Percentiles rank a stretch among this genome's conserved stretches.
These are phyloP conservation scores for Mycena galericulata DNA, from an alignment of 768 basidiomycete genomes.

Conservation along the genomic window DNA sequence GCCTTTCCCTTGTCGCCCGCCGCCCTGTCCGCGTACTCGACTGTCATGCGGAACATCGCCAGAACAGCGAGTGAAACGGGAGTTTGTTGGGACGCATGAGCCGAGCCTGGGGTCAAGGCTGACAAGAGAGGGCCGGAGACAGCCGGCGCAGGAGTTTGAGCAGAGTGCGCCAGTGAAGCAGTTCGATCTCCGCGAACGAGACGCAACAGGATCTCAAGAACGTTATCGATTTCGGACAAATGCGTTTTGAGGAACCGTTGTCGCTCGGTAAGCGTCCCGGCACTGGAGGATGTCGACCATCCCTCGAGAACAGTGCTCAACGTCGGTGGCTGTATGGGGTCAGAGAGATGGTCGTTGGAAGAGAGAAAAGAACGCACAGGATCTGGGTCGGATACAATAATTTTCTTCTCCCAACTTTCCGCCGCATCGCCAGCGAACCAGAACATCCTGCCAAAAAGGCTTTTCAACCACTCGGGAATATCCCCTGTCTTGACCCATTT, in stretches of 20 bases:
- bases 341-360: constrained; percentile 9
- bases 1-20: constrained; percentile 72
- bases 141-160: constrained; percentile 68
- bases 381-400: constrained; percentile 93
- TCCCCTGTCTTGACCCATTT: constrained; percentile 98
- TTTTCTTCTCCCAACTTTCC: constrained; percentile 96
- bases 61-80: constrained; percentile 94
- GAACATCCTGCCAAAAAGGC: constrained; percentile 89
- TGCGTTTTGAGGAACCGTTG: constrained; percentile 92
- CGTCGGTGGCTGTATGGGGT: constrained; percentile 78
- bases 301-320: constrained; percentile 91
- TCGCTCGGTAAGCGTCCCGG: constrained; percentile 80
- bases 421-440: constrained; percentile 86
- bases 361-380: constrained; percentile 68
- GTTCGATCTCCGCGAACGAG: constrained; percentile 92
- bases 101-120: constrained; percentile 79
- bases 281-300: constrained; percentile 89
- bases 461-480: constrained; percentile 92
- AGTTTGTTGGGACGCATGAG: constrained; percentile 91
- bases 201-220: constrained; percentile 92
- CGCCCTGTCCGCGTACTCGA: constrained; percentile 85
- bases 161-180: constrained; percentile 73
- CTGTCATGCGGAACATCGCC: constrained; percentile 87
- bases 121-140: constrained; percentile 78
- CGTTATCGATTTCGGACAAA: constrained; percentile 86